These are phyloP conservation scores for Xylariaceae sp. DNA, from an alignment of 2,329 filamentous ascomycete species.

Conservation along the genomic window DNA sequence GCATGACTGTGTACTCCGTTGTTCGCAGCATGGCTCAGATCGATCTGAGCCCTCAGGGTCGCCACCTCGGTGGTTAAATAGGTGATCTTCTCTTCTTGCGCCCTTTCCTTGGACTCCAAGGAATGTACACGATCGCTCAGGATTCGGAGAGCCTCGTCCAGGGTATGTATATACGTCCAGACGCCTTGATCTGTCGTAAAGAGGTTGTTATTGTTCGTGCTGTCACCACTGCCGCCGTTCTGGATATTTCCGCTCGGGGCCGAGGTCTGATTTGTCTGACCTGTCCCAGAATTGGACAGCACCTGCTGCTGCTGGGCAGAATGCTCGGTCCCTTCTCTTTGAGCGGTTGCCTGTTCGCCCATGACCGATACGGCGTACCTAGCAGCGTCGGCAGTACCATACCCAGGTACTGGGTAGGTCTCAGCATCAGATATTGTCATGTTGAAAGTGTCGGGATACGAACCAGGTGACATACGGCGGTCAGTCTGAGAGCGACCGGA, in stretches of 20 bases:
- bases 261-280: constrained; percentile 30
- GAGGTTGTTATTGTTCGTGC: constrained; percentile 59
- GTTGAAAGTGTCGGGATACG: constrained; percentile 31
- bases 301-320: constrained; percentile 19
- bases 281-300: constrained; percentile 15
- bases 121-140: constrained; percentile 39
- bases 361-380: constrained; percentile 26
- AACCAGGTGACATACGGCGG: constrained; percentile 49
- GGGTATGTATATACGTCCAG: constrained; percentile 65
- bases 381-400: constrained; percentile 28
- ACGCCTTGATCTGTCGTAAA: constrained; percentile 60
- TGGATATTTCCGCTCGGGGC: constrained; percentile 47
- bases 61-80: constrained; percentile 34
- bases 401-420: constrained; percentile 25
- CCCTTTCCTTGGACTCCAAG: constrained; percentile 37
- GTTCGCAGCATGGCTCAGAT: constrained; percentile 20
- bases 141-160: constrained; percentile 56
- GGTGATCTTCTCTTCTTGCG: constrained; percentile 33
- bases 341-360: constrained; percentile 15
- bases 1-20: constrained; percentile 18
- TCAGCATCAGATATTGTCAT: constrained; percentile 23
- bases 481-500: constrained; percentile 53
- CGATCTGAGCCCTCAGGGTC: constrained; percentile 29
- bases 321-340: constrained; percentile 23
- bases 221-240: constrained; percentile 51